Conservation (phyloP, 2,329 filamentous ascomycete species). For the Venturia effusa region DNA sequence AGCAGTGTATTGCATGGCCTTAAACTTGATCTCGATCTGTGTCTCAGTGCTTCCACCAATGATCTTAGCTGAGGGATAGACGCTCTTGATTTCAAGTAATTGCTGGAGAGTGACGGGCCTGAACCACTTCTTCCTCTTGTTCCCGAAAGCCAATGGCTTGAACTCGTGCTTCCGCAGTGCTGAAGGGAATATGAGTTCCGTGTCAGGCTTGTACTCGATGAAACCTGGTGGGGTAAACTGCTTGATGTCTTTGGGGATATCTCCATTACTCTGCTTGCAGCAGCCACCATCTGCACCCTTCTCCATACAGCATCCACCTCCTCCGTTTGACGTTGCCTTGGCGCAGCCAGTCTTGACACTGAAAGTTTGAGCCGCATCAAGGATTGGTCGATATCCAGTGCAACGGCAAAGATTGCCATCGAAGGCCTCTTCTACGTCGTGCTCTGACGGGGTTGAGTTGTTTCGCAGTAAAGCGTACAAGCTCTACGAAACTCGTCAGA, state of each 20-base stretch:
- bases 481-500: conserved; percentile 42
- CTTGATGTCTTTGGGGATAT: conserved; percentile 34
- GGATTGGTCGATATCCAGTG: conserved; percentile 86
- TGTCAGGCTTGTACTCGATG: conserved; percentile 88
- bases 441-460: conserved; percentile 62
- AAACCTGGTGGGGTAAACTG: conserved; percentile 79
- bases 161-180: conserved; percentile 72
- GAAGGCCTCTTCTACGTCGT: conserved; percentile 89
- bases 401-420: conserved; percentile 94
- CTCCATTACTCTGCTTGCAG: conserved; percentile 27
- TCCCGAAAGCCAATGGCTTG: conserved; percentile 76
- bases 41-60: conserved; percentile 96
- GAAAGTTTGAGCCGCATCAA: conserved; percentile 90
- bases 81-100: conserved; percentile 81
- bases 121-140: conserved; percentile 91
- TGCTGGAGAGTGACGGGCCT: conserved; percentile 79
- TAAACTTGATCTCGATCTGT: conserved; percentile 98
- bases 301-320: conserved; percentile 62
- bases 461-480: conserved; percentile 88
- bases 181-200: conserved; percentile 90
- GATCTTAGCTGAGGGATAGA: conserved; percentile 77
- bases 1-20: conserved; percentile 77
- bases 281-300: conserved; percentile 34
- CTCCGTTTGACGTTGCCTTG: conserved; percentile 46
- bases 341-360: conserved; percentile 45